Conservation (phyloP, 2,329 filamentous ascomycete species). For the Nothophoma quercina region DNA sequence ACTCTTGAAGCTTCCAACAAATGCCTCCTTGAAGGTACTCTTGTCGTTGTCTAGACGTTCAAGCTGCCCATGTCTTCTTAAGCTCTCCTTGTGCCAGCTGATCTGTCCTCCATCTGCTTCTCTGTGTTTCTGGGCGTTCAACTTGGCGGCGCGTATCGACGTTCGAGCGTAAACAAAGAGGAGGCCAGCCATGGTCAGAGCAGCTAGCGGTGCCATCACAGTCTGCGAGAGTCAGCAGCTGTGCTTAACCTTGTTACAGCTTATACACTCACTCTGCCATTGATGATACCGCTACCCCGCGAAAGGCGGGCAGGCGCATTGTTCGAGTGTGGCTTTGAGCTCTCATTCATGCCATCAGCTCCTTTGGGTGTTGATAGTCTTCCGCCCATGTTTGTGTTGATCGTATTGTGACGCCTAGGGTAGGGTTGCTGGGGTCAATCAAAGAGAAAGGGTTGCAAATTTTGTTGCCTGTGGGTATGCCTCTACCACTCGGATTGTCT, state of each 20-base stretch:
- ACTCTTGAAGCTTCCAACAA: slow-evolving; percentile 40
- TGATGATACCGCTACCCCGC: slow-evolving; percentile 43
- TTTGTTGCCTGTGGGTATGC: background rate
- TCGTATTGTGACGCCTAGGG: background rate
- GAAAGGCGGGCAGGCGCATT: slow-evolving; percentile 41
- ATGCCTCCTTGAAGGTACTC: slow-evolving; percentile 42
- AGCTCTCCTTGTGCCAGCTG: slow-evolving; percentile 62
- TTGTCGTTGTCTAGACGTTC: slow-evolving; percentile 53
- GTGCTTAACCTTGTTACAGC: background rate
- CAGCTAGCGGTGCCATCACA: slow-evolving; percentile 67
- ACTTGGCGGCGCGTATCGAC: slow-evolving; percentile 71
- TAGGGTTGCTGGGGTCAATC: background rate
- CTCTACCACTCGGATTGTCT: background rate
- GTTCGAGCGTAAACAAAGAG: slow-evolving; percentile 69
- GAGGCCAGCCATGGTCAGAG: slow-evolving; percentile 67
- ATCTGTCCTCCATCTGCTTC: slow-evolving; percentile 65
- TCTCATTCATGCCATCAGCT: slow-evolving; percentile 53
- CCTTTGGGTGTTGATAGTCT: slow-evolving; percentile 55
- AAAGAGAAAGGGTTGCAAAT: background rate
- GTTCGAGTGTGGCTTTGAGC: slow-evolving; percentile 46
- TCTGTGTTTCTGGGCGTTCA: slow-evolving; percentile 67
- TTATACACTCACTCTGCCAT: slow-evolving; percentile 39
- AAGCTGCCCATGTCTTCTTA: slow-evolving; percentile 60
- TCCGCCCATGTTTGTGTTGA: slow-evolving; percentile 51
- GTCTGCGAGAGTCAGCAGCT: slow-evolving; percentile 48